Percentiles rank a stretch among this genome's conserved stretches.
Evolutionary conservation across 2,329 filamentous ascomycete species (phyloP).

Genomic region (Botrytis aclada): DNA sequence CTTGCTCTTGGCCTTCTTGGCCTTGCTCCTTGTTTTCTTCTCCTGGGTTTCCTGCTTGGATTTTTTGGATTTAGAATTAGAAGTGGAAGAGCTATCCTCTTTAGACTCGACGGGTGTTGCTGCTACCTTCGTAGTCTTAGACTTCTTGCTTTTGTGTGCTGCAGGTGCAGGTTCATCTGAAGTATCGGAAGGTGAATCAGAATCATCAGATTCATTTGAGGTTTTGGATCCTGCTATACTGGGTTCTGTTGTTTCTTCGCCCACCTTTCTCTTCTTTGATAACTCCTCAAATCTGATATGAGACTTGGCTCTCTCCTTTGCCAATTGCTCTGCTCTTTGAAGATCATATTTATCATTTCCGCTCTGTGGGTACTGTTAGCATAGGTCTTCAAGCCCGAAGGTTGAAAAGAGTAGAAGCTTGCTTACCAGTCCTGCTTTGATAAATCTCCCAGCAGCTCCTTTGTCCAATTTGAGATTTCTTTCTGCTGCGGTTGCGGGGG

Average conservation of each 20-base stretch:
- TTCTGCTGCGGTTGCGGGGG: slow-evolving; percentile 40
- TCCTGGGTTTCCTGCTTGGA: slow-evolving; percentile 3
- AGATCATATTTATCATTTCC: slow-evolving; percentile 50
- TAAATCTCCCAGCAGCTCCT: slow-evolving; percentile 73
- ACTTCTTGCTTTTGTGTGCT: slow-evolving; percentile 33
- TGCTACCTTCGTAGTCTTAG: slow-evolving; percentile 32
- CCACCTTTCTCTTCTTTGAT: slow-evolving; percentile 38
- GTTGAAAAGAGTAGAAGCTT: not conserved
- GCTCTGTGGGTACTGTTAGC: slow-evolving; percentile 29
- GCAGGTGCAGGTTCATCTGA: slow-evolving; percentile 16
- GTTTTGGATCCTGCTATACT: slow-evolving; percentile 10
- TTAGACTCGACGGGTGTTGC: slow-evolving; percentile 13
- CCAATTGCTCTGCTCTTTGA: slow-evolving; percentile 47
- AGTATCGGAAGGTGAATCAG: slow-evolving; percentile 24
- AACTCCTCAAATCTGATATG: slow-evolving; percentile 46
- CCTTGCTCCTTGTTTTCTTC: slow-evolving; percentile 17
- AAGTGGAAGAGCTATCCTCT: not conserved
- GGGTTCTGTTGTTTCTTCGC: slow-evolving; percentile 18
- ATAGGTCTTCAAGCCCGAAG: not conserved
- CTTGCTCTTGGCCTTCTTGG: slow-evolving; percentile 18
- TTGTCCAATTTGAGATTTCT: slow-evolving; percentile 60
- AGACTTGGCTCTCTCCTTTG: slow-evolving; percentile 49
- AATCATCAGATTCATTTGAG: slow-evolving; percentile 25
- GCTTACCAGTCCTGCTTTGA: slow-evolving; percentile 74
- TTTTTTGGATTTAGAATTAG: slow-evolving; percentile 3